A percentile compares a stretch with the other conserved stretches of the same genome.
phyloP scores from a whole-genome alignment of 305 asterid genomes.

The Solanum aculeatissimum region DNA sequence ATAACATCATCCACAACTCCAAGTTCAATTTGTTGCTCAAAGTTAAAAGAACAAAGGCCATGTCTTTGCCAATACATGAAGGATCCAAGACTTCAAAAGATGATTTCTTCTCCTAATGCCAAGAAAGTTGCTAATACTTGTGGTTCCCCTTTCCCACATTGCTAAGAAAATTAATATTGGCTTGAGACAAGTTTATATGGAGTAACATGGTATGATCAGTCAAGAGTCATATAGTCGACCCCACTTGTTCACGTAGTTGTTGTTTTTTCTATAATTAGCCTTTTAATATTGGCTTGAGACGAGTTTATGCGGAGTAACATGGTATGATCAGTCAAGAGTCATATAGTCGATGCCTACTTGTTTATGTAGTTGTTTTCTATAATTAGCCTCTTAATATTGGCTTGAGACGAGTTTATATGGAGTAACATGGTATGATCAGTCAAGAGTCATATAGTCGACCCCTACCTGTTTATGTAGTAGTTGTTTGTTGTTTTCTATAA shows the following conservation, averaged over 20 bases:
- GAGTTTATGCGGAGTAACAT: background rate
- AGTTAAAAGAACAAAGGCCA: conserved; percentile 61
- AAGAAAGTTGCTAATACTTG: conserved; percentile 41
- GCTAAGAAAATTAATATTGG: background rate
- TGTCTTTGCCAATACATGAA: conserved; percentile 66
- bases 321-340: background rate
- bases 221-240: background rate
- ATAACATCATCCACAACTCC: conserved; percentile 46
- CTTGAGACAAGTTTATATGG: background rate
- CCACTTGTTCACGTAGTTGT: background rate
- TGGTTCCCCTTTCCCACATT: conserved; percentile 23
- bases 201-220: background rate
- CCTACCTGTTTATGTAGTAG: background rate
- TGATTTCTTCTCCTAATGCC: conserved; percentile 62
- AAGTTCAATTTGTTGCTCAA: conserved; percentile 37
- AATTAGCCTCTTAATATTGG: background rate
- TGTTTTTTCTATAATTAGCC: background rate
- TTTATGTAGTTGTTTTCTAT: background rate
- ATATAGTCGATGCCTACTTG: background rate
- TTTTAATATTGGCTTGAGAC: background rate
- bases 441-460: background rate
- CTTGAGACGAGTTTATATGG: background rate
- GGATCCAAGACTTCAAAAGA: conserved; percentile 57
- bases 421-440: background rate
- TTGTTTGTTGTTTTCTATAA: background rate